phyloP scores from a whole-genome alignment of 306 rosid species.

The Prunus kanzakura region DNA sequence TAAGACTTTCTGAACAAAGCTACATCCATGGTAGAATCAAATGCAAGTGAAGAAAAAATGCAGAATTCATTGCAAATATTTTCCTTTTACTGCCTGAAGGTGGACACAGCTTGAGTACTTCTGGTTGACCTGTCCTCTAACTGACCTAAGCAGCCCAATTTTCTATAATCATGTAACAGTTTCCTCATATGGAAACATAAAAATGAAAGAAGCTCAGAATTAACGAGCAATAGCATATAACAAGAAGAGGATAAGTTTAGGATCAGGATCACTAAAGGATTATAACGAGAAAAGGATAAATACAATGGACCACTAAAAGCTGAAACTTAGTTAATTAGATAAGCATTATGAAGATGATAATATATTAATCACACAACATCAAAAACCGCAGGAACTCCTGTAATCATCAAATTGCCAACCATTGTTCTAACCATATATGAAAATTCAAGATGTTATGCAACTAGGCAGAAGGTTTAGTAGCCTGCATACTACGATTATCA shows the following conservation, averaged over 20 bases:
- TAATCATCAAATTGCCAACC: conserved; percentile 7
- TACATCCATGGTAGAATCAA: background rate
- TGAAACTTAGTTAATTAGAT: background rate
- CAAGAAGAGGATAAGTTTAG: background rate
- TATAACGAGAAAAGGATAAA: background rate
- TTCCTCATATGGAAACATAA: background rate
- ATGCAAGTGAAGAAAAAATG: conserved; percentile 2
- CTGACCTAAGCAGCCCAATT: background rate
- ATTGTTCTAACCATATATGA: background rate
- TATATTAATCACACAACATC: background rate
- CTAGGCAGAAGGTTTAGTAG: background rate
- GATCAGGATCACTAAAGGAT: background rate
- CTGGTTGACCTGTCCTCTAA: background rate
- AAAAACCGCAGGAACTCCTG: background rate
- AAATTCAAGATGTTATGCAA: background rate
- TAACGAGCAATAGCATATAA: background rate
- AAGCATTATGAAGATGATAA: background rate
- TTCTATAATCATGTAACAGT: background rate
- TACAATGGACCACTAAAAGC: background rate
- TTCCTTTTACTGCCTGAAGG: background rate
- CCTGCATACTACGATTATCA: background rate
- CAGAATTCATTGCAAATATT: background rate
- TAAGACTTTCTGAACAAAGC: background rate
- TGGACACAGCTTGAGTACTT: background rate
- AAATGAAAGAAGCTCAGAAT: background rate